Percentiles rank a stretch among this genome's conserved stretches.
These are phyloP conservation scores for Sarocladium brachiariae DNA, from an alignment of 2,329 filamentous ascomycete species.

Conservation along the genomic window DNA sequence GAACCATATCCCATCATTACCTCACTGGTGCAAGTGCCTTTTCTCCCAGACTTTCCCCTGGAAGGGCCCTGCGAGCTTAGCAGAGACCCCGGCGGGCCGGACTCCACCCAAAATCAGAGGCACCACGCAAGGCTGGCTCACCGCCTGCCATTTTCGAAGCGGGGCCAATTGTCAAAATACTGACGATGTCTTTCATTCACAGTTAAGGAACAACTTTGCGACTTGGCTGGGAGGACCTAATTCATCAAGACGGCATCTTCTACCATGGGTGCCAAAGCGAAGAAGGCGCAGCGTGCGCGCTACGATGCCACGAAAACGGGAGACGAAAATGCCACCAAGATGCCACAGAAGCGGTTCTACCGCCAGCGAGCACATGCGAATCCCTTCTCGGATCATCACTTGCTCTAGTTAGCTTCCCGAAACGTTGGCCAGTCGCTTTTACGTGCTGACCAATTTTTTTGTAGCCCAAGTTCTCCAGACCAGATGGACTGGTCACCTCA, in stretches of 20 bases:
- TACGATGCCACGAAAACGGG: slow-evolving; percentile 45
- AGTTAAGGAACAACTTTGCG: background rate
- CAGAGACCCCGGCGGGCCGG: background rate
- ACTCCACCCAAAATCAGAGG: background rate
- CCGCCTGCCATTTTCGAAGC: slow-evolving; percentile 20
- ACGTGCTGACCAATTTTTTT: background rate
- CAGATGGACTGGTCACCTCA: slow-evolving; percentile 88
- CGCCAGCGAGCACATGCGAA: slow-evolving; percentile 95
- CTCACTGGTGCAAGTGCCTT: background rate
- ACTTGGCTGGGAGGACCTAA: no score
- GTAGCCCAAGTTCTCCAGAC: slow-evolving; percentile 69
- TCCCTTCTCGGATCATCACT: slow-evolving; percentile 88
- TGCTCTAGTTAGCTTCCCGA: slow-evolving; percentile 64
- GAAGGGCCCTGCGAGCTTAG: background rate
- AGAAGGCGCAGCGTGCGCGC: slow-evolving; percentile 58
- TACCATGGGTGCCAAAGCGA: slow-evolving; percentile 21
- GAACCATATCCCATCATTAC: background rate
- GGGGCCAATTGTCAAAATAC: slow-evolving; percentile 6
- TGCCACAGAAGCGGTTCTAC: slow-evolving; percentile 95
- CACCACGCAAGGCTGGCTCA: slow-evolving; percentile 11
- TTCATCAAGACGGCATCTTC: background rate
- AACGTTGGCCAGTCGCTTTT: background rate
- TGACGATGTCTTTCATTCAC: slow-evolving; percentile 4
- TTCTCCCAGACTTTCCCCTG: background rate
- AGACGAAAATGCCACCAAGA: slow-evolving; percentile 46